These are phyloP conservation scores for Xylariaceae sp. DNA, from an alignment of 2,329 filamentous ascomycete species.

Conservation along the genomic window DNA sequence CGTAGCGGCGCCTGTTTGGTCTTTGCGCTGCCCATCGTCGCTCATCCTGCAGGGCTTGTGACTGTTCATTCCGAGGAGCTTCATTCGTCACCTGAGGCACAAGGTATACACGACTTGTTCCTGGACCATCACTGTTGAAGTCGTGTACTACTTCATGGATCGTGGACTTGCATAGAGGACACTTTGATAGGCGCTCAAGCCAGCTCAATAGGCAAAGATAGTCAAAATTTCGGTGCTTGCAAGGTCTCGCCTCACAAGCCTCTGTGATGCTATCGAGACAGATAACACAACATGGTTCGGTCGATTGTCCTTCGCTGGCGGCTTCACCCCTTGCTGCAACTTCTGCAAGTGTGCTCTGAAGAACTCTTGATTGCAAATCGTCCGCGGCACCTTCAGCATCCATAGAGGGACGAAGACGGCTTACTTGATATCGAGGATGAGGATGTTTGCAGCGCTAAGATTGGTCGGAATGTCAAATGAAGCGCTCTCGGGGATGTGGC, in stretches of 20 bases:
- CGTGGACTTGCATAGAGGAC: slow-evolving; percentile 76
- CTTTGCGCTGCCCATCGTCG: not conserved
- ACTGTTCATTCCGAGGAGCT: slow-evolving; percentile 6
- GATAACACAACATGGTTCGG: slow-evolving; percentile 75
- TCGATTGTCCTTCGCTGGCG: slow-evolving; percentile 39
- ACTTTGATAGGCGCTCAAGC: slow-evolving; percentile 74
- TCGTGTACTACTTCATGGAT: slow-evolving; percentile 70
- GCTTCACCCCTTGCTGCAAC: slow-evolving; percentile 40
- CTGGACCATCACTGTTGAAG: slow-evolving; percentile 54
- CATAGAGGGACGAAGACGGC: slow-evolving; percentile 34
- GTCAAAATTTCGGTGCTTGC: slow-evolving; percentile 82
- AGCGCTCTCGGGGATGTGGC: too few relatives aligned
- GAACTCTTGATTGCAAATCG: slow-evolving; percentile 51
- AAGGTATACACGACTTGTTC: slow-evolving; percentile 63
- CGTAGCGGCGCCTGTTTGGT: slow-evolving; percentile 23
- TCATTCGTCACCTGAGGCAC: slow-evolving; percentile 48
- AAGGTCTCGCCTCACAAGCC: slow-evolving; percentile 74
- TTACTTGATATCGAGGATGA: not conserved
- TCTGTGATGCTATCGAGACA: slow-evolving; percentile 81
- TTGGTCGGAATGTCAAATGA: not conserved
- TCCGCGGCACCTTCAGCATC: slow-evolving; percentile 36
- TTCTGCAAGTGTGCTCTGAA: slow-evolving; percentile 54
- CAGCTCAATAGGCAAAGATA: slow-evolving; percentile 84
- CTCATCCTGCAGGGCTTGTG: slow-evolving; percentile 3
- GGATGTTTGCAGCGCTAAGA: too few relatives aligned